Evolutionary conservation across 2,329 filamentous ascomycete species (phyloP), one percentile per base, ranked within the genome.

Genomic region (Monilinia polystroma): DNA sequence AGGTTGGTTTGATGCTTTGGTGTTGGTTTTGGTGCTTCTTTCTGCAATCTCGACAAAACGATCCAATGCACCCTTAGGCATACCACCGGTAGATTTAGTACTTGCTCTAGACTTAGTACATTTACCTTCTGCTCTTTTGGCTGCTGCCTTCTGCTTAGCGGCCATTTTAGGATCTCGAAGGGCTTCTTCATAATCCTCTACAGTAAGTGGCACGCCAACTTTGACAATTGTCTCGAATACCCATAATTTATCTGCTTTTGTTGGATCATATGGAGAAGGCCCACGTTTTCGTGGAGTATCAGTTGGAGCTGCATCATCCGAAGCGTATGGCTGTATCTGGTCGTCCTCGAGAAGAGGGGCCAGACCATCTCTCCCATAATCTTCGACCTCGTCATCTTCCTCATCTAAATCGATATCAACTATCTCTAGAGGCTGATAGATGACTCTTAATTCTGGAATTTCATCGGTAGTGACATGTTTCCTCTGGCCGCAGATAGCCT

Each of bases 331-430:
- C 53, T 79, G 77, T 18, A 85, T 79, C 12, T 91, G 88, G 49
- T 91, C 87, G 64, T 92, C 89, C 68, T 85, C 86, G 70, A 86
- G 86, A 51, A 72, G 60, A n/a, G 87, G 80, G 2, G 86, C 85
- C 18, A 88, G 76, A 0, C 85, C 85, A 57, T 80, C 80, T 38
- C 86, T 81, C 1, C 81, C 82, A 70, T 79, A 83, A 54, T 77
- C 73, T 65, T 65, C 67, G 6, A 66, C 71, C 56, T 74, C 72
- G 54, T 74, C 70, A 20, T 91, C 88, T 41, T 97, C 93, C 0
- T 83, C 81, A 14, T 87, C 84, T 32, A 97, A 79, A 73, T 96
- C 87, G 51, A 98, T 83, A 0, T 87, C 87, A 2, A 97, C 91
- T 20, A 97, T 83, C 41, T 90, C 84, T 2, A 87, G 82, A 0